Evolutionary conservation across 2,329 filamentous ascomycete species (phyloP), one percentile per base, ranked within the genome.

Genomic region (Clonostachys byssicola): DNA sequence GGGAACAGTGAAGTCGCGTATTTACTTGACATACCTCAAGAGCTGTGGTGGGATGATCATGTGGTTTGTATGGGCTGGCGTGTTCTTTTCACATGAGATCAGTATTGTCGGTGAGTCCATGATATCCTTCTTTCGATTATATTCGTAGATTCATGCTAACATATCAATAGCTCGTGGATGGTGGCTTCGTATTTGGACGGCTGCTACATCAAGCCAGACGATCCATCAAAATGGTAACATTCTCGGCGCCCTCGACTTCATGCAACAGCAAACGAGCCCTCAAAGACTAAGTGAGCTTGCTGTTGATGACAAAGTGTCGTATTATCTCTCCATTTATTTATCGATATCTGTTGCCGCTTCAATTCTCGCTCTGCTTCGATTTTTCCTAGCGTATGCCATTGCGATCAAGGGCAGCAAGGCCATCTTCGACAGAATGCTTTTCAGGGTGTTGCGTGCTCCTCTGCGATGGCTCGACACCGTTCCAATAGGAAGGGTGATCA

Each of bases 391-490:
- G 6, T 88, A 83, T 55, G 54, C 70, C 9, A 82, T 85, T 42
- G 85, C 86, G 13, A 73, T 91, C 54, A 76, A 74, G 49, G 87
- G 87, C 5, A 90, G 86, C n/a, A 74, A 80, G 38, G 68, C 68
- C 42, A 71, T 92, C 4, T 92, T 91, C 53, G 74, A 81, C 18
- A 77, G 77, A 45, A 77, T 91, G 52, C 80, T 85, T 40, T 82
- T 80, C 53, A 74, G 80, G 1, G 75, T 92, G 10, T 72, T 92
- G 5, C 80, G 85, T n/a, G 83, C 88, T 6, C 88, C 86, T 2
- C 71, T 92, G n/a, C 74, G 87, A 50, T 91, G 87, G 86, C 74
- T 92, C 38, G 88, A 92, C 59, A 92, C 88, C 0, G 84, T 90
- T 0, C 89, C 89, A 0, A 72, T 90, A 2, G 88, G 88, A 3